These are phyloP conservation scores for Inga laurina DNA, from an alignment of 306 rosid species.

Conservation along the genomic window DNA sequence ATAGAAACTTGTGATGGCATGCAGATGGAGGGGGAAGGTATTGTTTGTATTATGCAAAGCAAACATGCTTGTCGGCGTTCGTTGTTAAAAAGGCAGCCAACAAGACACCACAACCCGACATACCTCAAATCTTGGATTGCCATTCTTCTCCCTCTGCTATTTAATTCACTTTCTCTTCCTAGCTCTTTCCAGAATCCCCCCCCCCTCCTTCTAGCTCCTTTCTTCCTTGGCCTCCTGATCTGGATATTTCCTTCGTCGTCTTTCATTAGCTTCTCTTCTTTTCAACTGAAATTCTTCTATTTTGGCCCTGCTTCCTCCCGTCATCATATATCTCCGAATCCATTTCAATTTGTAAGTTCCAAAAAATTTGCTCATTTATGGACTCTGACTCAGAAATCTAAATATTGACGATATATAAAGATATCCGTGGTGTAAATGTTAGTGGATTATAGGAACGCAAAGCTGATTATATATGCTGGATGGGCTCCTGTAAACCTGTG, in stretches of 20 bases:
- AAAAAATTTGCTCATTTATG: neutral
- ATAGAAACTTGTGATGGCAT: neutral
- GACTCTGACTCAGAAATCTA: neutral
- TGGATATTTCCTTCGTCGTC: neutral
- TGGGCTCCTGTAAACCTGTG: neutral
- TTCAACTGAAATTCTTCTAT: neutral
- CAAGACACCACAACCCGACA: conserved; percentile 36
- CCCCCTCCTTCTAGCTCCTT: neutral
- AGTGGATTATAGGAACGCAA: neutral
- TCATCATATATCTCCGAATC: neutral
- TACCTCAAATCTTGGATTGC: conserved; percentile 44
- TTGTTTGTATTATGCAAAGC: neutral
- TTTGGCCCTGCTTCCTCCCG: neutral
- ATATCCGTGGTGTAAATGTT: neutral
- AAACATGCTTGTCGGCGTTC: conserved; percentile 2
- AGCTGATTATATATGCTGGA: neutral
- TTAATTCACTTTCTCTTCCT: conserved; percentile 32
- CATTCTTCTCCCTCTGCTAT: conserved; percentile 28
- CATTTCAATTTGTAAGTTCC: neutral
- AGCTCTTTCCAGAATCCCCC: conserved; percentile 35
- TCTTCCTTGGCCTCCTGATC: neutral
- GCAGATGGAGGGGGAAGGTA: conserved; percentile 3
- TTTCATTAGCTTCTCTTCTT: neutral
- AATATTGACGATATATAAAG: neutral
- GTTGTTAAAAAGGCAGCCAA: neutral